These are phyloP conservation scores for Geotrichum aggregatum DNA, from an alignment of 1,139 yeast species.

Conservation along the genomic window DNA sequence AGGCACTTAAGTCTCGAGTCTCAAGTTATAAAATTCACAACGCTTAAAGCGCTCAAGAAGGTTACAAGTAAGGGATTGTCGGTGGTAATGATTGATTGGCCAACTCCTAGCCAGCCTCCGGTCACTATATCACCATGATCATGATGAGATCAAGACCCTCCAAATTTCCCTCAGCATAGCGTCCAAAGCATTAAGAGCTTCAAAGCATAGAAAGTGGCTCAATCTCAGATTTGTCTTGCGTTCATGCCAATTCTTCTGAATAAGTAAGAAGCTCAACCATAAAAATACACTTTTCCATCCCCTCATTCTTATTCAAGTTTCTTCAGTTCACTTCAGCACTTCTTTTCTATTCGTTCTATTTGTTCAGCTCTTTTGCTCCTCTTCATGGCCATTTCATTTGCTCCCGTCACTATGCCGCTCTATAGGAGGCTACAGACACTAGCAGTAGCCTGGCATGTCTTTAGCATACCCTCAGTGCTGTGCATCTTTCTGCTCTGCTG, in stretches of 20 bases:
- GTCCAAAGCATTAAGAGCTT: no score
- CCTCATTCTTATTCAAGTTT: background rate
- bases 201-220: background rate
- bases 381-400: conserved; percentile 20
- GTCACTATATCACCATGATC: no score
- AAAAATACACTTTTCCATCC: background rate
- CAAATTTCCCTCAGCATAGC: no score
- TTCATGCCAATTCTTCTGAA: conserved; percentile 1
- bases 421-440: conserved; percentile 62
- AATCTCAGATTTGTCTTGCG: background rate
- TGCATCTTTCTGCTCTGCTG: conserved; percentile 54
- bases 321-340: background rate
- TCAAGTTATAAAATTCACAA: no score
- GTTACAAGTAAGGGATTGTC: no score
- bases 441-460: conserved; percentile 71
- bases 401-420: conserved; percentile 33
- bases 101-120: no score
- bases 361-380: background rate
- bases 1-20: no score
- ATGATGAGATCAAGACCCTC: background rate
- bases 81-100: no score
- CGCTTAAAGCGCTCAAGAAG: no score
- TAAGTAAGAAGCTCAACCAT: no score
- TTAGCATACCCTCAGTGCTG: conserved; percentile 60
- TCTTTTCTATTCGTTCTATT: background rate